Evolutionary conservation across 495 filamentous ascomycete species (phyloP).

Genomic region (Tuber microsphaerosporum): DNA sequence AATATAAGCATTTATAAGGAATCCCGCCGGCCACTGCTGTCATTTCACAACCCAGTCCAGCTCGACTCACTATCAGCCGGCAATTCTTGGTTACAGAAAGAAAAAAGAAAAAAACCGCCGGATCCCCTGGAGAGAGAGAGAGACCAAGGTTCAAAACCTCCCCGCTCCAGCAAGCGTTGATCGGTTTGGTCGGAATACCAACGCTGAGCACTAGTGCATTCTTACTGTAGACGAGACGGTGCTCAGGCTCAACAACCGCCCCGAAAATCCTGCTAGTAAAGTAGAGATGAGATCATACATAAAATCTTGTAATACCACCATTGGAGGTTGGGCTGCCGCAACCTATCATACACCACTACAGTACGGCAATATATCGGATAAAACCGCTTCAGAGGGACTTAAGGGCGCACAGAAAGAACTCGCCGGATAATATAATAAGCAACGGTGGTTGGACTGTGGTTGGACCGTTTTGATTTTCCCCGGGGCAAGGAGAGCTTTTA

Average conservation of each 20-base stretch:
- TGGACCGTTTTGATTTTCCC: neutral
- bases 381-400: neutral
- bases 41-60: neutral
- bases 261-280: neutral
- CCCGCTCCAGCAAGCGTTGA: neutral
- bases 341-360: neutral
- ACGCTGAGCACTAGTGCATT: neutral
- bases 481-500: neutral
- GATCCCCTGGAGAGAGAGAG: neutral
- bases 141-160: neutral
- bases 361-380: neutral
- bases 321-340: neutral
- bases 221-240: neutral
- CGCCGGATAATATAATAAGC: too few species aligned
- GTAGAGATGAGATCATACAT: neutral
- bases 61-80: neutral
- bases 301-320: neutral
- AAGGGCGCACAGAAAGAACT: neutral
- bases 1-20: neutral
- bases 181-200: neutral
- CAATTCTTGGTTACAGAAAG: neutral
- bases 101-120: neutral
- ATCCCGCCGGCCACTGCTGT: neutral
- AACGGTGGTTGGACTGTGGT: neutral
- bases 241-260: neutral